Evolutionary conservation across 768 basidiomycete species (phyloP).

Genomic region (Tricholoma sp.): DNA sequence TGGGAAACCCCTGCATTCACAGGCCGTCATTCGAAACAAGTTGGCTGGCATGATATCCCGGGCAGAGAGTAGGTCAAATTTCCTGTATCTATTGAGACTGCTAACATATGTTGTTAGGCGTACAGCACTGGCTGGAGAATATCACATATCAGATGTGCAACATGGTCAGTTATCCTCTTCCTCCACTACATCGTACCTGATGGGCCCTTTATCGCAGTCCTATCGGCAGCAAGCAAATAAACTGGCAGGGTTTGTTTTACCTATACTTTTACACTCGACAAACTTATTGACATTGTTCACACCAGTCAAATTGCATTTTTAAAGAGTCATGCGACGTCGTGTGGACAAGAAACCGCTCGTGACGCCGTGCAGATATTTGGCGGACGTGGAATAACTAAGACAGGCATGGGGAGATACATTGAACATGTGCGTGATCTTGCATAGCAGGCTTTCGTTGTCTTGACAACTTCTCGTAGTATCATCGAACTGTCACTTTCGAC

Average conservation of each 20-base stretch:
- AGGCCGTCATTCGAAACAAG: constrained; percentile 85
- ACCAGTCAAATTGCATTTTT: constrained; percentile 64
- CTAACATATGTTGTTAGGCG: constrained; percentile 9
- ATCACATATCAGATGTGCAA: constrained; percentile 87
- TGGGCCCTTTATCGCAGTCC: constrained; percentile 20
- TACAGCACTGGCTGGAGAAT: constrained; percentile 80
- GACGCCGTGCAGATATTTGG: constrained; percentile 67
- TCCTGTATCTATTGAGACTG: not conserved
- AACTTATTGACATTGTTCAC: not conserved
- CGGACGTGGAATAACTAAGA: constrained; percentile 79
- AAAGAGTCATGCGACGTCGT: constrained; percentile 62
- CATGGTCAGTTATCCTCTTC: constrained; percentile 37
- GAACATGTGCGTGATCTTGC: constrained; percentile 53
- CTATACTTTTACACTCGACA: not conserved
- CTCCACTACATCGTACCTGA: not conserved
- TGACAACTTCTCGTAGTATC: constrained; percentile 36
- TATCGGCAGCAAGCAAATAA: constrained; percentile 74
- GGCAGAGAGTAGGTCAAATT: constrained; percentile 32
- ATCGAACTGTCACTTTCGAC: constrained; percentile 64
- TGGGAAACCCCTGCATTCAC: constrained; percentile 78
- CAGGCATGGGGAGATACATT: constrained; percentile 73
- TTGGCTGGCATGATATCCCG: constrained; percentile 87
- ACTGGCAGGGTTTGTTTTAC: constrained; percentile 58
- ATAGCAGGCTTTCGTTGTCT: not conserved
- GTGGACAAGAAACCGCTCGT: constrained; percentile 61